Percentiles rank a stretch among this genome's conserved stretches.
These are phyloP conservation scores for Salicornia ramosissima DNA, from an alignment of 148 eudicot species.

Conservation along the genomic window DNA sequence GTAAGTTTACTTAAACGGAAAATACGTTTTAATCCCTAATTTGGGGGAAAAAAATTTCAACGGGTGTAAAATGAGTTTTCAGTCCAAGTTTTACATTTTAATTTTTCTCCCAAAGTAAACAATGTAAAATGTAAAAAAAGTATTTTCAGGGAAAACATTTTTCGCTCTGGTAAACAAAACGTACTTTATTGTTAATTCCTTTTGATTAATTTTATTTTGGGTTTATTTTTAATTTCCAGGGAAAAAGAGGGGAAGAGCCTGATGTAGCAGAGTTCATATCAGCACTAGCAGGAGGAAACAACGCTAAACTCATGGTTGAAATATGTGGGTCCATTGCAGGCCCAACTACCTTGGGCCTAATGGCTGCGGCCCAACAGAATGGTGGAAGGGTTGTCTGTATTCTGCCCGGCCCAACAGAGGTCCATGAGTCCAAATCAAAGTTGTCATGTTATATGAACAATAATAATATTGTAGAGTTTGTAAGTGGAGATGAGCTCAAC, in stretches of 20 bases:
- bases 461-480: slow-evolving; percentile 32
- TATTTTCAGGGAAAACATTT: too few species aligned
- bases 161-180: too few species aligned
- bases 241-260: slow-evolving; percentile 40
- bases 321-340: slow-evolving; percentile 27
- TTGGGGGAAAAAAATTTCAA: too few species aligned
- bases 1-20: too few species aligned
- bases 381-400: slow-evolving; percentile 36
- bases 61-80: too few species aligned
- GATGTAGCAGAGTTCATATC: slow-evolving; percentile 41
- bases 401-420: slow-evolving; percentile 18
- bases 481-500: slow-evolving; percentile 15
- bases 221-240: slow-evolving; percentile 18
- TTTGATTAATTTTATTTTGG: slow-evolving; percentile 1
- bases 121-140: too few species aligned
- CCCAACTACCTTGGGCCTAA: slow-evolving; percentile 31
- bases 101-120: too few species aligned
- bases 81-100: too few species aligned
- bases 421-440: slow-evolving; percentile 16
- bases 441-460: slow-evolving; percentile 21
- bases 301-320: slow-evolving; percentile 33
- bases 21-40: too few species aligned
- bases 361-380: slow-evolving; percentile 38
- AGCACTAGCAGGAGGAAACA: slow-evolving; percentile 41
- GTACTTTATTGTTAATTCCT: too few species aligned